A percentile compares a stretch with the other conserved stretches of the same genome.
phyloP scores from a whole-genome alignment of 2,329 filamentous ascomycete species.

The Colletotrichum echinochloae region DNA sequence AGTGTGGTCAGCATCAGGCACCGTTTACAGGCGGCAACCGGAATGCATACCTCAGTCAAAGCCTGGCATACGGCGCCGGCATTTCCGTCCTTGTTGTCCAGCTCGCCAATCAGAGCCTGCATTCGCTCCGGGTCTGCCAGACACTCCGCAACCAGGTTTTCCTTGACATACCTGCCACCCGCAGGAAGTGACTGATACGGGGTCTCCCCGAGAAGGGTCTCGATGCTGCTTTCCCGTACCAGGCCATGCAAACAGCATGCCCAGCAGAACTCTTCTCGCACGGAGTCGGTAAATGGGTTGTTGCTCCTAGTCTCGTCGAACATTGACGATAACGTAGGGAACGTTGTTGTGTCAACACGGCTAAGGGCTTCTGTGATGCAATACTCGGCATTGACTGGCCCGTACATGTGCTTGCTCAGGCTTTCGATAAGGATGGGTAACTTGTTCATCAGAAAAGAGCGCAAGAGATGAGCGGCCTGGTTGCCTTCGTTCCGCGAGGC shows the following conservation, averaged over 20 bases:
- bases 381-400: conserved; percentile 80
- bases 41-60: conserved; percentile 71
- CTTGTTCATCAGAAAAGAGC: conserved; percentile 86
- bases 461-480: conserved; percentile 76
- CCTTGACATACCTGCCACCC: conserved; percentile 80
- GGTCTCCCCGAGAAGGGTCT: conserved; percentile 84
- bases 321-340: conserved; percentile 69
- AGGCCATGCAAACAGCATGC: conserved; percentile 89
- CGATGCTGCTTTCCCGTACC: conserved; percentile 82
- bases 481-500: conserved; percentile 74
- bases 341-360: conserved; percentile 85
- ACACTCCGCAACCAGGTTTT: conserved; percentile 82
- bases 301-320: conserved; percentile 69
- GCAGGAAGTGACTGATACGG: conserved; percentile 83
- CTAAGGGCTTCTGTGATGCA: conserved; percentile 78
- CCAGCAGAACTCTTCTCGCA: conserved; percentile 83
- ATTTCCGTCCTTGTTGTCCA: conserved; percentile 93
- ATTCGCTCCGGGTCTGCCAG: conserved; percentile 80
- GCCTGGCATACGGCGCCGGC: conserved; percentile 87
- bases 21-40: background rate
- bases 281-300: conserved; percentile 68
- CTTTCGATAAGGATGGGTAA: conserved; percentile 66
- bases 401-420: conserved; percentile 73
- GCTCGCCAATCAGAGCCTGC: conserved; percentile 80
- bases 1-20: conserved; percentile 18